Conservation (phyloP, 2,329 filamentous ascomycete species). For the Dactylellina sp. region DNA sequence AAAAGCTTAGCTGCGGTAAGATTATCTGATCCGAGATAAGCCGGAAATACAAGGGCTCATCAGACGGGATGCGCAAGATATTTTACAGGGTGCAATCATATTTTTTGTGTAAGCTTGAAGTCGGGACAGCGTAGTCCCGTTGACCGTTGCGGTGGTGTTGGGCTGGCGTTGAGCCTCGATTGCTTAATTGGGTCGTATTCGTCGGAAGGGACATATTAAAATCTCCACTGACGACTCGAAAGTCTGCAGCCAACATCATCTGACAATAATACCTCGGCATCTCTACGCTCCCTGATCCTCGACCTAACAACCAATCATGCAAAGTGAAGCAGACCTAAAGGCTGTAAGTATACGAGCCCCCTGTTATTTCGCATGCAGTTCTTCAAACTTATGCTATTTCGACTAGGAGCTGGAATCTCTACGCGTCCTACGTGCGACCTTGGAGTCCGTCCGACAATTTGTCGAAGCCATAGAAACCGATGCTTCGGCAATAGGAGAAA, state of each 20-base stretch:
- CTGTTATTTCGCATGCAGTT: not conserved
- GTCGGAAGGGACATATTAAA: too few relatives aligned
- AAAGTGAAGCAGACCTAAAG: constrained; percentile 43
- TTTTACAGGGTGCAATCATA: too few relatives aligned
- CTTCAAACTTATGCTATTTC: not conserved
- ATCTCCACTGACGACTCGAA: too few relatives aligned
- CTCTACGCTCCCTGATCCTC: not conserved
- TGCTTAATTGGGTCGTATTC: too few relatives aligned
- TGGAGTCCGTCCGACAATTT: constrained; percentile 60
- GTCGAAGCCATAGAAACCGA: constrained; percentile 58
- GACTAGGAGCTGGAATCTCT: constrained; percentile 60
- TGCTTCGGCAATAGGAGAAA: constrained; percentile 54
- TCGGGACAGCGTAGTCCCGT: too few relatives aligned
- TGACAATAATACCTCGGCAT: not conserved
- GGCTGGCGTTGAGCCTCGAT: too few relatives aligned
- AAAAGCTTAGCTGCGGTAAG: too few relatives aligned
- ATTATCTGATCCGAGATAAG: constrained; percentile 31
- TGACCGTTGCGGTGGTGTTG: too few relatives aligned
- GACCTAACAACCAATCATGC: constrained; percentile 7
- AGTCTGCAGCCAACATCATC: too few relatives aligned
- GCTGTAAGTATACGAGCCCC: constrained; percentile 1
- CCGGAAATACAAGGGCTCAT: too few relatives aligned
- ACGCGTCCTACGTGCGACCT: constrained; percentile 59
- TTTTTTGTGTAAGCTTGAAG: too few relatives aligned
- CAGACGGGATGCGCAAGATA: too few relatives aligned